phyloP scores from a whole-genome alignment of 495 filamentous ascomycete species.

The Penicillium atrosanguineum region DNA sequence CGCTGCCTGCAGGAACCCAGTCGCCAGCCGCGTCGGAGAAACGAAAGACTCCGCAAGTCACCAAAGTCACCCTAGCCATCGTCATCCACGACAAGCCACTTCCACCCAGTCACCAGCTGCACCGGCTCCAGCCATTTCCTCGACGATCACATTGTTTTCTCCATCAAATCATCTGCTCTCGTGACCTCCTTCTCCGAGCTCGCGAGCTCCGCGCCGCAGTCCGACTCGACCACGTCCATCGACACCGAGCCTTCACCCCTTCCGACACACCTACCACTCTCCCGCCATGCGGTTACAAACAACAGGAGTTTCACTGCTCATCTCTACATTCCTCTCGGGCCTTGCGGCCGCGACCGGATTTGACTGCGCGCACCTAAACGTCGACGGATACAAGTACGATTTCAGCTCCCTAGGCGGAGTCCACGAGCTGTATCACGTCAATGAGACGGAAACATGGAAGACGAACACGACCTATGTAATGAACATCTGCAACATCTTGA shows the following conservation, averaged over 20 bases:
- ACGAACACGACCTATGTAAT: constrained; percentile 84
- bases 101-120: neutral
- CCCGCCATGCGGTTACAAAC: constrained; percentile 42
- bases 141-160: neutral
- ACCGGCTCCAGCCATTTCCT: neutral
- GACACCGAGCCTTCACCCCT: neutral
- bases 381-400: constrained; percentile 60
- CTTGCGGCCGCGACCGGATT: constrained; percentile 47
- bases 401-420: constrained; percentile 66
- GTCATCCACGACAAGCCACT: constrained; percentile 10
- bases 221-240: neutral
- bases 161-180: neutral
- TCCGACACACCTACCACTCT: neutral
- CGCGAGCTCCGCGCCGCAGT: constrained; percentile 5
- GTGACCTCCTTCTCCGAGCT: neutral
- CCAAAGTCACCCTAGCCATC: constrained; percentile 12
- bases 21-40: constrained; percentile 23
- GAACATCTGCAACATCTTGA: constrained; percentile 72
- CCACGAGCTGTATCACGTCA: constrained; percentile 64
- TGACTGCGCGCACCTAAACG: constrained; percentile 61
- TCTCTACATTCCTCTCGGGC: constrained; percentile 44
- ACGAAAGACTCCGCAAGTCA: constrained; percentile 24
- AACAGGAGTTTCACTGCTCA: constrained; percentile 38
- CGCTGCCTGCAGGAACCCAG: constrained; percentile 1
- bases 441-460: constrained; percentile 43